Evolutionary conservation across 768 basidiomycete genomes (phyloP).

Genomic region (Termitomyces sp.): DNA sequence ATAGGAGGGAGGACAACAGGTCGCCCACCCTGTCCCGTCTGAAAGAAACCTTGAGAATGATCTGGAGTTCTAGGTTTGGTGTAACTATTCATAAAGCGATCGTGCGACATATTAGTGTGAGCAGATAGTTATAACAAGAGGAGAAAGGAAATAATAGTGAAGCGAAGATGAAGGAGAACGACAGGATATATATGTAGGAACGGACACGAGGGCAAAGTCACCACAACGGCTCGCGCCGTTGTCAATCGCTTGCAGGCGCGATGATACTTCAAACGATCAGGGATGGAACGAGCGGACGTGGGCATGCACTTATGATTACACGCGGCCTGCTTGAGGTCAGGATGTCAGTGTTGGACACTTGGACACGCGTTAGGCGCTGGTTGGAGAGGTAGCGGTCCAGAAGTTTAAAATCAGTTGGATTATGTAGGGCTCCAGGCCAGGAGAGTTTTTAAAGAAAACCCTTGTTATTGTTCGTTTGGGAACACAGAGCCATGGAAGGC

Average conservation of each 20-base stretch:
- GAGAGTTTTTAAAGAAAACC: constrained; percentile 27
- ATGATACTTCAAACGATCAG: constrained; percentile 35
- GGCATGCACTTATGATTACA: constrained; percentile 38
- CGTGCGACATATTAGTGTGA: constrained; percentile 68
- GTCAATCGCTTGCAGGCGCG: constrained; percentile 24
- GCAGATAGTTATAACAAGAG: constrained; percentile 52
- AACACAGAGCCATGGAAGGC: constrained; percentile 19
- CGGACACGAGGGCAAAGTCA: constrained; percentile 19
- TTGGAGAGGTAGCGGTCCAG: constrained; percentile 12
- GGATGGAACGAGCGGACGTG: constrained; percentile 31
- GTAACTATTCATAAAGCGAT: constrained; percentile 59
- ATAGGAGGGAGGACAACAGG: constrained; percentile 84
- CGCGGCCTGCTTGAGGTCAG: constrained; percentile 43
- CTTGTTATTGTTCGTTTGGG: constrained; percentile 34
- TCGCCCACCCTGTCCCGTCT: constrained; percentile 85
- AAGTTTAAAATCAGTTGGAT: constrained; percentile 16
- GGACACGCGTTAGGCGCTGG: constrained; percentile 24
- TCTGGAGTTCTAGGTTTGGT: constrained; percentile 66
- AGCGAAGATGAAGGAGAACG: constrained; percentile 38
- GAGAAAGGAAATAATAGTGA: constrained; percentile 50
- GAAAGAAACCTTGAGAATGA: constrained; percentile 66
- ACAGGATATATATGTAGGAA: constrained; percentile 44
- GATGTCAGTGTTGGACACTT: constrained; percentile 15
- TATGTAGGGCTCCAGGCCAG: constrained; percentile 14
- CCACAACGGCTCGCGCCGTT: not conserved